Conservation (phyloP, 2,329 filamentous ascomycete genomes). For the Aspergillus terreus region DNA sequence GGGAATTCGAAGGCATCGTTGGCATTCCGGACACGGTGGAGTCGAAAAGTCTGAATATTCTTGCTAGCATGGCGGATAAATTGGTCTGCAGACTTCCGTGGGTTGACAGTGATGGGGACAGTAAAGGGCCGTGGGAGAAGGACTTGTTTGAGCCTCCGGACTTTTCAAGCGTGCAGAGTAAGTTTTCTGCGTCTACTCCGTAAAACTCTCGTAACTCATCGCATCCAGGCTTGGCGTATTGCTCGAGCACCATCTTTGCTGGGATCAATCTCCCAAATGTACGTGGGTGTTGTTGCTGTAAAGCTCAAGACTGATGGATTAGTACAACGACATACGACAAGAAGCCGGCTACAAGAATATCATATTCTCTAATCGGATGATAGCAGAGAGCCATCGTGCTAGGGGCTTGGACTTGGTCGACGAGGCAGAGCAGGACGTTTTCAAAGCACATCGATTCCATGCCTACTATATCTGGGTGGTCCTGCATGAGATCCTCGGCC, state of each 20-base stretch:
- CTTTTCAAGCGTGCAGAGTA: conserved; percentile 15
- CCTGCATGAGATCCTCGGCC: conserved; percentile 58
- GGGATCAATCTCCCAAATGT: conserved; percentile 52
- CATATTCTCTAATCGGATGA: conserved; percentile 53
- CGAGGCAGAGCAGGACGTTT: conserved; percentile 5
- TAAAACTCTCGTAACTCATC: neutral
- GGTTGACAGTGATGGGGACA: conserved; percentile 27
- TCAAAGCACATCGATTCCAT: conserved; percentile 11
- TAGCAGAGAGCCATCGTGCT: conserved; percentile 11
- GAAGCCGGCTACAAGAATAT: conserved; percentile 89
- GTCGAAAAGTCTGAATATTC: conserved; percentile 14
- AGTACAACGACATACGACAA: conserved; percentile 74
- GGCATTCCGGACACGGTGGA: conserved; percentile 22
- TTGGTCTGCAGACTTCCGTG: conserved; percentile 25
- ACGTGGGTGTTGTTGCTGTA: conserved; percentile 7
- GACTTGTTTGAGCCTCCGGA: conserved; percentile 20
- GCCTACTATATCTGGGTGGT: conserved; percentile 30
- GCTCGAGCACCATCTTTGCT: conserved; percentile 42
- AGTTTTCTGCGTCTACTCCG: neutral
- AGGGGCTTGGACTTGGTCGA: conserved; percentile 13
- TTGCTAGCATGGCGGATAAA: conserved; percentile 7
- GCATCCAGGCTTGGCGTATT: conserved; percentile 40
- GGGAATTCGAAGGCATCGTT: conserved; percentile 52
- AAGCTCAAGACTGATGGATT: neutral
- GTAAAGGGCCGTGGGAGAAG: conserved; percentile 32